A percentile compares a stretch with the other conserved stretches of the same genome.
Evolutionary conservation across 768 basidiomycete genomes (phyloP).

Genomic region (Dacryopinax primogenitus): DNA sequence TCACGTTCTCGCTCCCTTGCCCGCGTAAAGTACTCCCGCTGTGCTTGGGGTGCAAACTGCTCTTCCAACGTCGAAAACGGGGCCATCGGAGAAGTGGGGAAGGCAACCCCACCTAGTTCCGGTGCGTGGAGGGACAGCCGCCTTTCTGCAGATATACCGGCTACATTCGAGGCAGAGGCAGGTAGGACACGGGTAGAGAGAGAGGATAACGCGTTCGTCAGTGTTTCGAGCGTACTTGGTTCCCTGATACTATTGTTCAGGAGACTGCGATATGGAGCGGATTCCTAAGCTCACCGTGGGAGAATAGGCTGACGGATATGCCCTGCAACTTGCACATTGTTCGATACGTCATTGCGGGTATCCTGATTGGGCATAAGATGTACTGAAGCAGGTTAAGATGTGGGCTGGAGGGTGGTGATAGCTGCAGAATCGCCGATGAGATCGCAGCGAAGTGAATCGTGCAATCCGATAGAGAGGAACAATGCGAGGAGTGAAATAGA

Average conservation of each 20-base stretch:
- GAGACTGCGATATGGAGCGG: neutral
- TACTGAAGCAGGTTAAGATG: neutral
- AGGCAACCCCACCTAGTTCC: neutral
- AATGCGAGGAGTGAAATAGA: neutral
- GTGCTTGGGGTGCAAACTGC: neutral
- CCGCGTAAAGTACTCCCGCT: slow-evolving; percentile 1
- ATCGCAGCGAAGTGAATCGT: slow-evolving; percentile 10
- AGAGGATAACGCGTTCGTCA: neutral
- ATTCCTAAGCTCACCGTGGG: neutral
- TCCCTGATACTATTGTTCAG: neutral
- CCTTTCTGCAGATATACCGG: neutral
- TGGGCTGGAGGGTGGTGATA: neutral
- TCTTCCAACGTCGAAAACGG: neutral
- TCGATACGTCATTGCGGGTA: neutral
- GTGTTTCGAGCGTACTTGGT: neutral
- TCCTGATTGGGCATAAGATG: slow-evolving; percentile 8
- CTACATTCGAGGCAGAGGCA: neutral
- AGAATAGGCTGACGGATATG: slow-evolving; percentile 2
- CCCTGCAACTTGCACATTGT: slow-evolving; percentile 1
- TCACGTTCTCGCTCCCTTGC: neutral
- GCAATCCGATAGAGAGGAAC: neutral
- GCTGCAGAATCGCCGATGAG: neutral
- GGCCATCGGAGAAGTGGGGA: neutral
- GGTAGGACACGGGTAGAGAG: slow-evolving; percentile 6
- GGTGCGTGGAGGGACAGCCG: neutral